Percentiles rank a stretch among this genome's conserved stretches.
Evolutionary conservation across 176 grass and related monocot genomes (phyloP).

Genomic region (Dendrocalamus sinicus): DNA sequence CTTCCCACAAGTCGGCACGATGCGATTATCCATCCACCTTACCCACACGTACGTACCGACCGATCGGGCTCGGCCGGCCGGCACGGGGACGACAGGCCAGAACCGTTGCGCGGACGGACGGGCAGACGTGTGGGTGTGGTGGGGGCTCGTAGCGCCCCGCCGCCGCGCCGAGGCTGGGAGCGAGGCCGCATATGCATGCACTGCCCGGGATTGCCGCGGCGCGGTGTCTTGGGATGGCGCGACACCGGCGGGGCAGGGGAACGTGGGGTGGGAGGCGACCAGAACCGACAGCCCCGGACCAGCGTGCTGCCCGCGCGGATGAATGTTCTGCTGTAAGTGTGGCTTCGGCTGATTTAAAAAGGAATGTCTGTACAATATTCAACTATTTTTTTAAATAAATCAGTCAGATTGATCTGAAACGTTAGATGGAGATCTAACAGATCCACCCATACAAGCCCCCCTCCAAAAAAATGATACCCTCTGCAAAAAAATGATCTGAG

Average conservation of each 20-base stretch:
- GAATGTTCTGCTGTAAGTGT: not conserved
- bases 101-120: not conserved
- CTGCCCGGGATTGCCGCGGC: conserved; percentile 28
- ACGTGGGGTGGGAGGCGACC: not conserved
- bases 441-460: too few species aligned
- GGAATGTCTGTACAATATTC: too few species aligned
- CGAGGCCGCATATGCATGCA: not conserved
- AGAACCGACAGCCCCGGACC: conserved; percentile 34
- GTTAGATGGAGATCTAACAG: too few species aligned
- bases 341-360: too few species aligned
- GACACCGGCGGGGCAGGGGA: not conserved
- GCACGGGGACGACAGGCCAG: conserved; percentile 19
- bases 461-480: too few species aligned
- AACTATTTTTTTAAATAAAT: too few species aligned
- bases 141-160: not conserved
- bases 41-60: not conserved
- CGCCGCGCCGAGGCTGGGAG: not conserved
- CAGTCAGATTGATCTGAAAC: too few species aligned
- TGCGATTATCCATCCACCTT: not conserved
- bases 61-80: not conserved
- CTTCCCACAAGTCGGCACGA: conserved; percentile 36
- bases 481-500: too few species aligned
- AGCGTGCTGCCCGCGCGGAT: conserved; percentile 3
- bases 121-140: not conserved
- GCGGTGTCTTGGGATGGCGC: conserved; percentile 33